Conservation (phyloP, 768 basidiomycete genomes). For the Postia placenta region DNA sequence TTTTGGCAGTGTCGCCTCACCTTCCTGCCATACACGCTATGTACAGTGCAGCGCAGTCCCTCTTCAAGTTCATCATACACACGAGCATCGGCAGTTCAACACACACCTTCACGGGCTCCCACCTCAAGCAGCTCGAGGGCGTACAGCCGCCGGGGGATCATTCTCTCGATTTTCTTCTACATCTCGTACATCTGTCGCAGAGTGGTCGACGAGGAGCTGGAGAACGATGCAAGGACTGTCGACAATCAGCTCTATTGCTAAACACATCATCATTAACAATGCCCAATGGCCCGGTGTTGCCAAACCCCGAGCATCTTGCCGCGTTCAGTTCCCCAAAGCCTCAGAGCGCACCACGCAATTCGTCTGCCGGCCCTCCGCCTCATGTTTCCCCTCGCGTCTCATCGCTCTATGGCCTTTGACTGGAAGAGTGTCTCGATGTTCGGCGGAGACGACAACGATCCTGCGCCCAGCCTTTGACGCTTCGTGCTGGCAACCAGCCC, state of each 20-base stretch:
- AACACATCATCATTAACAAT: constrained; percentile 22
- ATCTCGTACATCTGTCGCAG: constrained; percentile 71
- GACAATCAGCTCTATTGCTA: constrained; percentile 55
- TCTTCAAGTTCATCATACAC: constrained; percentile 89
- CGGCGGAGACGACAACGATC: constrained; percentile 55
- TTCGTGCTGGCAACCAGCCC: constrained; percentile 58
- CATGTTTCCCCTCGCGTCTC: constrained; percentile 34
- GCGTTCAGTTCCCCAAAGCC: constrained; percentile 25
- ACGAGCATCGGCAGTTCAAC: constrained; percentile 84
- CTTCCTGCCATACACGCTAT: constrained; percentile 68
- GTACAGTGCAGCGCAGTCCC: constrained; percentile 77
- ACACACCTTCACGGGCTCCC: constrained; percentile 72
- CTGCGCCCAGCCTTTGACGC: constrained; percentile 56
- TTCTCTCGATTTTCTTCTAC: constrained; percentile 63
- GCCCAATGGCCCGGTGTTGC: constrained; percentile 33
- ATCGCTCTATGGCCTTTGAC: constrained; percentile 79
- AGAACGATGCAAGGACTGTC: constrained; percentile 50
- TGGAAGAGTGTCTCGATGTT: constrained; percentile 79
- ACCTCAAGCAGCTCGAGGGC: constrained; percentile 26
- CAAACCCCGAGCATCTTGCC: constrained; percentile 24
- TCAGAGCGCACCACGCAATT: constrained; percentile 12
- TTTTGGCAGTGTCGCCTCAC: constrained; percentile 84
- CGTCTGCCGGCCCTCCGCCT: constrained; percentile 18
- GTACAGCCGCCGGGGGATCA: constrained; percentile 40
- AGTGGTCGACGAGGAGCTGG: constrained; percentile 52